phyloP scores from a whole-genome alignment of 768 basidiomycete genomes.

The Calvatia gigantea region DNA sequence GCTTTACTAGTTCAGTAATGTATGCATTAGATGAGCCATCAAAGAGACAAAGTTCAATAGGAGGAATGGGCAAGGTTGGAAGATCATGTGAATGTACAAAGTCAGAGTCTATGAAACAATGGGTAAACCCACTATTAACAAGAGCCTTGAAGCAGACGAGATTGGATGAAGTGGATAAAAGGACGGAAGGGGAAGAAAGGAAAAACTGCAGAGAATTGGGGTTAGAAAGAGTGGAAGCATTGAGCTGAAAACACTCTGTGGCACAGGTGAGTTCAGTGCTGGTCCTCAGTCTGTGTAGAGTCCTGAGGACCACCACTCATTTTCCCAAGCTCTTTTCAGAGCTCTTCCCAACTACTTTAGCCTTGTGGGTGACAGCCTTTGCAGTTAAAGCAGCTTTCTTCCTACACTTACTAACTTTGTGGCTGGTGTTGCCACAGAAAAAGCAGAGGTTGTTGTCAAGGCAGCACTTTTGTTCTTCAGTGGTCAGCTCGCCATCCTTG shows the following conservation, averaged over 20 bases:
- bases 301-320: neutral
- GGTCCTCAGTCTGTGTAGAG: neutral
- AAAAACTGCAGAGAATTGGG: neutral
- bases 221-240: no score
- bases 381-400: neutral
- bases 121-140: neutral
- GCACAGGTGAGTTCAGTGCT: no score
- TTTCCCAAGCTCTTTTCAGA: no score
- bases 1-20: neutral
- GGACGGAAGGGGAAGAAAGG: neutral
- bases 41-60: conserved; percentile 1
- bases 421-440: neutral
- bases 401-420: neutral
- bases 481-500: no score
- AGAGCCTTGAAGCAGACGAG: neutral
- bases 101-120: neutral
- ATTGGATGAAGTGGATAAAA: neutral
- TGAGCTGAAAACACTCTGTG: no score
- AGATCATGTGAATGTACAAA: neutral
- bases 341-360: no score
- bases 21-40: conserved; percentile 2
- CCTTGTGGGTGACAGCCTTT: no score
- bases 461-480: no score
- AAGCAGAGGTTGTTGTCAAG: neutral
- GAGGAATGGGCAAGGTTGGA: neutral